Percentiles rank a stretch among this genome's conserved stretches.
These are phyloP conservation scores for Penicillium parvum DNA, from an alignment of 495 filamentous ascomycete species.

Conservation along the genomic window DNA sequence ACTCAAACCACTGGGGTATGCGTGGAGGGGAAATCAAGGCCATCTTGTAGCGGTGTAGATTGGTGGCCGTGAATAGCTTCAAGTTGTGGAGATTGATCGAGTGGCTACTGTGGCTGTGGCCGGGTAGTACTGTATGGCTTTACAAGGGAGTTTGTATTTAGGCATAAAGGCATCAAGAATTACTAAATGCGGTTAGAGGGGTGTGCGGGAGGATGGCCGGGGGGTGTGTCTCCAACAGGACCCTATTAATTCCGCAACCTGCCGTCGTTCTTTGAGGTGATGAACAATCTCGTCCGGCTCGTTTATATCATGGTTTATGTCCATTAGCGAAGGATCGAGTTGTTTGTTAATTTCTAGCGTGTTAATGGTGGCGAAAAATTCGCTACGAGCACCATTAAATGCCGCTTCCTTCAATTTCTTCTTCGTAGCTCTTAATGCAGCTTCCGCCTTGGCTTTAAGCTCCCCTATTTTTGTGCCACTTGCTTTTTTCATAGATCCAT, in stretches of 20 bases:
- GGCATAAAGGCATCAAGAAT: too few relatives aligned
- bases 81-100: too few relatives aligned
- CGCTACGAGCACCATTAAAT: background rate
- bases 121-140: too few relatives aligned
- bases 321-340: conserved; percentile 1
- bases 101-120: too few relatives aligned
- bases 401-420: conserved; percentile 1
- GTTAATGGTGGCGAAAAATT: background rate
- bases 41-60: too few relatives aligned
- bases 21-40: too few relatives aligned
- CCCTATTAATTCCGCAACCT: background rate
- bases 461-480: background rate
- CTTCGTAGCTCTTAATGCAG: background rate
- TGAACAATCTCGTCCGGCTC: background rate
- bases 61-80: too few relatives aligned
- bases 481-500: conserved; percentile 1
- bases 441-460: background rate
- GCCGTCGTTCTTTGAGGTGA: background rate
- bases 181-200: too few relatives aligned
- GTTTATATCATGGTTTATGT: background rate
- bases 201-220: too few relatives aligned
- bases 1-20: too few relatives aligned
- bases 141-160: too few relatives aligned
- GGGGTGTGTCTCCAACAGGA: too few relatives aligned
- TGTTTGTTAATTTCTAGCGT: conserved; percentile 1